Percentiles rank a stretch among this genome's conserved stretches.
phyloP scores from a whole-genome alignment of 2,329 filamentous ascomycete species.

The Pseudopithomyces chartarum region DNA sequence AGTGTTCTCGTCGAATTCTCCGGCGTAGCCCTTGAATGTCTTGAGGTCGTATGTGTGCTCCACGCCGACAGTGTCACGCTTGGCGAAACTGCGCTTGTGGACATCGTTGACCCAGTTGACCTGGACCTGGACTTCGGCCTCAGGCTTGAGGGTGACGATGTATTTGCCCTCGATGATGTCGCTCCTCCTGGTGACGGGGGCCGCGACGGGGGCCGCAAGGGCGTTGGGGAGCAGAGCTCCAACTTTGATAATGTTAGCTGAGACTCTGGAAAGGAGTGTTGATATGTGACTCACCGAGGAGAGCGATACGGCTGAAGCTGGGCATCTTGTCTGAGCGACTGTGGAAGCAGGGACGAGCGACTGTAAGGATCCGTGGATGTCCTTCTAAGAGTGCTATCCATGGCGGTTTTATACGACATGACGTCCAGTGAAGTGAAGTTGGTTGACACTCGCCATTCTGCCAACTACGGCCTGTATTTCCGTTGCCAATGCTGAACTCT shows the following conservation, averaged over 20 bases:
- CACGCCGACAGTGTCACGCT: conserved; percentile 44
- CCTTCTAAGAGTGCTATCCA: neutral
- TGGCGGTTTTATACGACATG: neutral
- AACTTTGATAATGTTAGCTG: neutral
- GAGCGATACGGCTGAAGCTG: neutral
- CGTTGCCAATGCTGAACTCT: conserved; percentile 1
- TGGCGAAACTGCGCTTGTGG: conserved; percentile 43
- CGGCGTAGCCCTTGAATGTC: conserved; percentile 50
- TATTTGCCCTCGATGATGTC: conserved; percentile 26
- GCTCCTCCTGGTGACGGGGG: conserved; percentile 17
- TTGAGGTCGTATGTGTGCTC: conserved; percentile 51
- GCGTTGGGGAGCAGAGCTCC: conserved; percentile 10
- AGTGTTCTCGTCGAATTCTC: conserved; percentile 51
- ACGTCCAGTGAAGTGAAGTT: neutral
- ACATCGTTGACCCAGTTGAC: conserved; percentile 38
- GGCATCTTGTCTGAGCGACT: neutral
- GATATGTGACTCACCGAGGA: neutral
- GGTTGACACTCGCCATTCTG: neutral
- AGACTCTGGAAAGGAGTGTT: too few relatives aligned
- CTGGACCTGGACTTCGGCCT: conserved; percentile 38
- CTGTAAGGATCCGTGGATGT: conserved; percentile 2
- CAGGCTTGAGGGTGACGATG: conserved; percentile 30
- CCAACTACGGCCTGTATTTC: neutral
- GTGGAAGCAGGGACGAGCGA: neutral
- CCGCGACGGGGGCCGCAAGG: conserved; percentile 8